These are phyloP conservation scores for Lasiosphaeria hispida DNA, from an alignment of 495 filamentous ascomycete genomes.

Conservation along the genomic window DNA sequence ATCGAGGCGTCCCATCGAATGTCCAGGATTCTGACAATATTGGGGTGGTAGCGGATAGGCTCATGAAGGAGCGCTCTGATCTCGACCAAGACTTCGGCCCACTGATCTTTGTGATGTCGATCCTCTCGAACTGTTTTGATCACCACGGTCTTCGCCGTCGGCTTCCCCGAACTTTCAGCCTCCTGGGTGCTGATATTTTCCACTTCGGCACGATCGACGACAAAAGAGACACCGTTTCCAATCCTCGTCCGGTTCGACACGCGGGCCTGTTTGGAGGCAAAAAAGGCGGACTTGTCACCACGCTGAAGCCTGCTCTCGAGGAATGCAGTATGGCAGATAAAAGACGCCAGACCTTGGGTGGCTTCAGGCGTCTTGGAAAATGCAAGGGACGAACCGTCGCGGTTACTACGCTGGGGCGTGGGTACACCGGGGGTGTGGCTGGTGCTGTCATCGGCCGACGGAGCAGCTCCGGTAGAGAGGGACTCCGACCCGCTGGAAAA, in stretches of 20 bases:
- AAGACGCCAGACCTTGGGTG: conserved; percentile 4
- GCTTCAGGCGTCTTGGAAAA: not conserved
- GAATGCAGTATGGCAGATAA: conserved; percentile 9
- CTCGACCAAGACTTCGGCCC: conserved; percentile 13
- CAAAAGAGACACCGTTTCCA: conserved; percentile 9
- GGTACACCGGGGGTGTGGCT: not conserved
- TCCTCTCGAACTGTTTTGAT: conserved; percentile 14
- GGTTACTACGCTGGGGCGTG: not conserved
- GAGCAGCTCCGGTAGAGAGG: not conserved
- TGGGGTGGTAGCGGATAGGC: conserved; percentile 19
- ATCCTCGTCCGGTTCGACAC: conserved; percentile 3
- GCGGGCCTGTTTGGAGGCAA: not conserved
- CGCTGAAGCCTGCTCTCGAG: conserved; percentile 10
- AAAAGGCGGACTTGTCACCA: conserved; percentile 8
- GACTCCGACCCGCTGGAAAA: not conserved
- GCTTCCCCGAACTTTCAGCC: not conserved
- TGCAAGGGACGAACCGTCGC: too few relatives aligned
- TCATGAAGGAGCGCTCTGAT: conserved; percentile 14
- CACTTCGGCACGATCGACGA: conserved; percentile 11
- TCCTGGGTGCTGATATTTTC: not conserved
- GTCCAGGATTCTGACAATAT: conserved; percentile 20
- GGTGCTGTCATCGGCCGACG: not conserved
- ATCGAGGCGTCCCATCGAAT: conserved; percentile 12
- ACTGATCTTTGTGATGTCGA: not conserved
- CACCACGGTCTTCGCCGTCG: not conserved